phyloP scores from a whole-genome alignment of 2,329 filamentous ascomycete genomes.

The Scedosporium aurantiacum region DNA sequence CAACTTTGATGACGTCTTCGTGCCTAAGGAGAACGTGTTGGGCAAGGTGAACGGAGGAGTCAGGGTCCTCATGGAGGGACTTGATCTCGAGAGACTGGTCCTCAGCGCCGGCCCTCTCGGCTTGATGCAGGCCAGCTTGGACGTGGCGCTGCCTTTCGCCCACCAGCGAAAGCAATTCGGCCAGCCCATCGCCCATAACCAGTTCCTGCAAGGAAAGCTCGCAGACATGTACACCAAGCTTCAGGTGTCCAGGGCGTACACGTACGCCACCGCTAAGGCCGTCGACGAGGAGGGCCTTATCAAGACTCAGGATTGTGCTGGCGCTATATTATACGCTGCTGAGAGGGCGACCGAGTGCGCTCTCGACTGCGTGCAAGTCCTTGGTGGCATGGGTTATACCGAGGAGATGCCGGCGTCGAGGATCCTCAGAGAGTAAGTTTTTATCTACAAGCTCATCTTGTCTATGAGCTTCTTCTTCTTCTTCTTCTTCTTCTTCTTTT shows the following conservation, averaged over 20 bases:
- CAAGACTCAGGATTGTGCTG: slow-evolving; percentile 84
- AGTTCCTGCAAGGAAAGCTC: slow-evolving; percentile 83
- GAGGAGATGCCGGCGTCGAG: slow-evolving; percentile 90
- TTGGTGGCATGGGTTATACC: slow-evolving; percentile 92
- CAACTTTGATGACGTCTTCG: slow-evolving; percentile 82
- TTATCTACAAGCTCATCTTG: neutral
- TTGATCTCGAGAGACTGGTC: slow-evolving; percentile 88
- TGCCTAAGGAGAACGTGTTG: slow-evolving; percentile 70
- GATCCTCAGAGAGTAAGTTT: slow-evolving; percentile 57
- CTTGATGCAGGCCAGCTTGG: slow-evolving; percentile 85
- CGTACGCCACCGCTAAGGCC: slow-evolving; percentile 66
- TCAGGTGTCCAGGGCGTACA: slow-evolving; percentile 74
- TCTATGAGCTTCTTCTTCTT: neutral
- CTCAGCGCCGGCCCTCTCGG: slow-evolving; percentile 83
- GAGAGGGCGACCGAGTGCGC: slow-evolving; percentile 81
- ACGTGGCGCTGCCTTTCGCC: slow-evolving; percentile 77
- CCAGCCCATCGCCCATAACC: slow-evolving; percentile 76
- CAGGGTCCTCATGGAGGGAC: slow-evolving; percentile 86
- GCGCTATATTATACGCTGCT: slow-evolving; percentile 84
- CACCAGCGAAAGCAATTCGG: slow-evolving; percentile 87
- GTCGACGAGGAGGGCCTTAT: slow-evolving; percentile 69
- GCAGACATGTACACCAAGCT: slow-evolving; percentile 98
- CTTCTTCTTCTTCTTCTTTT: neutral
- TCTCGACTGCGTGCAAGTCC: slow-evolving; percentile 79
- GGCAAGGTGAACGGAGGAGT: slow-evolving; percentile 74